phyloP scores from a whole-genome alignment of 129 eudicot species.

The Heracleum sosnowskyi region DNA sequence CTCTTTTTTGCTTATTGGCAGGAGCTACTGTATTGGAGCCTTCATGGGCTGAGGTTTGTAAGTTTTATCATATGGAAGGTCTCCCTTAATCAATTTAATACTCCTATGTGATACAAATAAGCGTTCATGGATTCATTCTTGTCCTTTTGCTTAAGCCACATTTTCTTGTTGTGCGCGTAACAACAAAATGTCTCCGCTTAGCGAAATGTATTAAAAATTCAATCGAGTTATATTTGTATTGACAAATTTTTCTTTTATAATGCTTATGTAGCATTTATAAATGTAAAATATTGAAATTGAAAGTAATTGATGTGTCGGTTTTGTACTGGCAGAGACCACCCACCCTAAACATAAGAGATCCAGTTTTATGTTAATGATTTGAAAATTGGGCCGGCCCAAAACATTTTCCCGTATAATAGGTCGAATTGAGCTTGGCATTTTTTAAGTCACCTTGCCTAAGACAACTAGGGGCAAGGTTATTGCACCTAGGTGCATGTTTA shows the following conservation, averaged over 20 bases:
- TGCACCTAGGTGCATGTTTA: not conserved
- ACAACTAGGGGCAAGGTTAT: not conserved
- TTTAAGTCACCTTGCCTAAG: not conserved
- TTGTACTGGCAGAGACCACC: not conserved
- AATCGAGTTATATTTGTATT: not conserved
- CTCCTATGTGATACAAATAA: not conserved
- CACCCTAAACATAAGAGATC: not conserved
- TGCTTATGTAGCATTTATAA: not conserved
- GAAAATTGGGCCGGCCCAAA: not conserved
- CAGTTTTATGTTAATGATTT: not conserved
- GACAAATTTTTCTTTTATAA: not conserved
- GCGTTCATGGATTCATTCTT: not conserved
- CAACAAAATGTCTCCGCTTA: not conserved
- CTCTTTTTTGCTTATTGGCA: slow-evolving; percentile 28
- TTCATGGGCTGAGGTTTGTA: slow-evolving; percentile 79
- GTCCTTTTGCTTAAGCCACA: not conserved
- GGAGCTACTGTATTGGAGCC: slow-evolving; percentile 89
- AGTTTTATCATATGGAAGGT: not conserved
- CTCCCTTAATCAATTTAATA: not conserved
- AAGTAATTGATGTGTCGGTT: not conserved
- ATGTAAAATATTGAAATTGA: too few relatives aligned
- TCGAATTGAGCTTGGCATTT: too few relatives aligned
- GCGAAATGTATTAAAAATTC: not conserved
- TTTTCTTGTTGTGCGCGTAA: not conserved
- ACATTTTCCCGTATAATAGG: too few relatives aligned